Evolutionary conservation across 495 filamentous ascomycete species (phyloP), one percentile per base, ranked within the genome.

Genomic region (Margaritispora aquatica): DNA sequence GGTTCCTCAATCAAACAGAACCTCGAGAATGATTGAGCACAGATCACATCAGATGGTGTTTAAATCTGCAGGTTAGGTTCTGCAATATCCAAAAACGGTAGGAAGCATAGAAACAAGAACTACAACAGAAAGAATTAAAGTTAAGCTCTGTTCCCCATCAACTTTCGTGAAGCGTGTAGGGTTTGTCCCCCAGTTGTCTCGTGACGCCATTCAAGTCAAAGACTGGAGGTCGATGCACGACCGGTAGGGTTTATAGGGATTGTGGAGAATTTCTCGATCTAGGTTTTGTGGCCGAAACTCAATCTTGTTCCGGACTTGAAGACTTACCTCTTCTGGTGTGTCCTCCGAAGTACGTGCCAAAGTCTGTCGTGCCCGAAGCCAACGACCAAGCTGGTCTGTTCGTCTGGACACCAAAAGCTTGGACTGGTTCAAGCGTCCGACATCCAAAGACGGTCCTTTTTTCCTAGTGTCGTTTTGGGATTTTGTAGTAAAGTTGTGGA

Each of bases 241-340:
- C 38, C 38, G 38, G 38, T 44, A 44, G 38, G 38, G 38, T 44
- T 44, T 17, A 44, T 44, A 44, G 38, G 38, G 38, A 8, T 44
- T 44, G 17, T 44, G 38, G 38, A 44, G 38, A 44, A 17, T 44
- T 44, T 44, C 15, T 44, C 15, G 7, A 44, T 8, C 15, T 44
- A 44, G 38, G 8, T 44, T n/a, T 17, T 44, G 17, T 44, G 38
- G 38, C 38, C 38, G 54, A 57, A 49, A 57, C 41, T 49, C 54
- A 57, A 57, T 49, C 3, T 57, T 38, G n/a, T 10, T 38, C 22
- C 20, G n/a, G 36, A 27, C 21, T n/a, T 34, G 21, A 27, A 26
- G 8, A 51, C 48, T 23, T 51, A 24, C 21, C 48, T 51, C 7
- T 22, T 51, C 48, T 23, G 48, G 48, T 51, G 38, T 44, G 38